Base-by-base conservation (phyloP, 108 stramenopile species). In the Mediolabrus comicus region DNA sequence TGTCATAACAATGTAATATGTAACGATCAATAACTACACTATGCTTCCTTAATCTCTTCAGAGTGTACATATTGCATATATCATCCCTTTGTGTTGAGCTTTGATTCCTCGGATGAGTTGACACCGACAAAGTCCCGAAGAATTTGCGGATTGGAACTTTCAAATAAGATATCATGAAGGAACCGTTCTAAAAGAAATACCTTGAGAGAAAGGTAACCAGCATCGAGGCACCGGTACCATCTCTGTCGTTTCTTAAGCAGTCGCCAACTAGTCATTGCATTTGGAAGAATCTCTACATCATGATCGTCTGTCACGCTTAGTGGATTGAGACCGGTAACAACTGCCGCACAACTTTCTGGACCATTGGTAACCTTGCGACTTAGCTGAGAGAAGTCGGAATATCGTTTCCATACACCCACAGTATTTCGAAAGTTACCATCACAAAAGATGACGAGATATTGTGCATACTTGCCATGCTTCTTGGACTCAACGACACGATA, bases 131-230 rank as follows among this genome's bases (percentile, higher is more conserved):
- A 94, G 9, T 94, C 92, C 35, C 89, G 71, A 51, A 95, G 65
- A 26, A 95, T 65, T 30, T 87, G 81, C 4, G 90, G 90, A 39
- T 74, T 80, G 6, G 89, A 86, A 53, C 90, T 90, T 67, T 98
- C 97, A 73, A 97, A 98, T 30, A 98, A 71, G 36, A 96, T 85
- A 59, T 98, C 97, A 70, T 98, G 97, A 7, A 98, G 83, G 75
- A 98, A 98, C 0, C 97, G 86, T 61, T 98, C 96, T 10, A 98
- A 82, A 41, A 98, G 80, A 64, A 98, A 98, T n/a, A 91, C 93
- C 79, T 98, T 98, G 46, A 98, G 86, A 8, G 84, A 79, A 14
- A 98, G 79, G 67, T 98, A 98, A 17, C 95, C 95, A 30, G 90
- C 83, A 73, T 98, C 97, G 39, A 97, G 79, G 56, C 97, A 96